Evolutionary conservation across 169 alveolate genomes (phyloP), one percentile per base, ranked within the genome.

Genomic region (Blepharisma undulans): DNA sequence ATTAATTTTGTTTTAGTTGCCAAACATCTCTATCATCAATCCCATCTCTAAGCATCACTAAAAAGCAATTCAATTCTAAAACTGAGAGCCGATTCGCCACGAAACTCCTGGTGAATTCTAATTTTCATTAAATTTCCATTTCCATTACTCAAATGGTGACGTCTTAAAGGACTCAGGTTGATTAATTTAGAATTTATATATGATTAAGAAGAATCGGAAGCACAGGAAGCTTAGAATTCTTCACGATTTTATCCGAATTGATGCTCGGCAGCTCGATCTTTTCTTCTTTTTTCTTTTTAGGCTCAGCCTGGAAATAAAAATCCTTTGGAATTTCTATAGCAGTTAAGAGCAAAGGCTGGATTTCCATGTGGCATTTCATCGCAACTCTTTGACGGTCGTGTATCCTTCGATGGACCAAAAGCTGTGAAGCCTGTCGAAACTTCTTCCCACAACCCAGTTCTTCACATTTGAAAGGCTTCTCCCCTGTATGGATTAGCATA

Each of bases 381-480:
- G 34, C 78, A 30, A 82, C 60, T 82, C 34, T 82, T 82, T 34
- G 78, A 22, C 89, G 89, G 10, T 48, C 33, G 61, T 94, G 96
- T 72, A 85, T 74, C 60, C 92, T 89, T 33, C 88, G 90, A 90
- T 96, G 98, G 76, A 82, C 86, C 76, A 95, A 93, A 36, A 87
- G 94, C 94, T 96, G 95, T 14, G 96, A 93, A 71, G 92, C 94
- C 92, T 96, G 95, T 90, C 97, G 91, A 88, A 96, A 96, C 77
- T 92, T 93, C 84, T 93, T 93, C n/a, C 77, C 66, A 84, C 98
- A 96, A 18, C 94, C 93, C 30, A 84, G 85, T 66, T 81, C 87
- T 22, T 88, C 81, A 84, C 98, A 96, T 59, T 76, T 66, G 93
- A 93, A 96, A n/a, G 97, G 96, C 76, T 90, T 92, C 84, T 93